phyloP scores from a whole-genome alignment of 371 early-diverging fungal genomes.

The Apophysomyces trapeziformis region DNA sequence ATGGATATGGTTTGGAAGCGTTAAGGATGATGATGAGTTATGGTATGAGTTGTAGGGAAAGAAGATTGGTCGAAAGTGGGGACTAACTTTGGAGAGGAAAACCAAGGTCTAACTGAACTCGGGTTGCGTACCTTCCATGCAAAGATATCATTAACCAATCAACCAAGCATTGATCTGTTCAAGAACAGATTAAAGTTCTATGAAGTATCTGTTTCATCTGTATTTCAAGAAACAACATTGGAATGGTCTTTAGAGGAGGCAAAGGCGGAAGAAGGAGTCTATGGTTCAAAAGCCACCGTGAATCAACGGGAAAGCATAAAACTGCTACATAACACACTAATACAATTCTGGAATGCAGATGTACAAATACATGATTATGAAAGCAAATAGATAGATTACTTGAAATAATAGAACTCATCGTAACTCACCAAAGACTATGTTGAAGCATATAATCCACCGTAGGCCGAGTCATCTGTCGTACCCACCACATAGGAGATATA shows the following conservation, averaged over 20 bases:
- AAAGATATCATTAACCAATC: constrained; percentile 80
- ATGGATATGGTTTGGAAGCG: constrained; percentile 76
- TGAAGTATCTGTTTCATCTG: constrained; percentile 64
- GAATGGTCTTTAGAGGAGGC: constrained; percentile 44
- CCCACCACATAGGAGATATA: constrained; percentile 37
- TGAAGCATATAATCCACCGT: neutral
- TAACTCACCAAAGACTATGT: neutral
- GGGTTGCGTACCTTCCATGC: constrained; percentile 71
- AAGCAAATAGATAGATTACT: neutral
- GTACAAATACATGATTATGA: constrained; percentile 16
- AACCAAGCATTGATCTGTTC: constrained; percentile 75
- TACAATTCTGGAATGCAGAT: constrained; percentile 15
- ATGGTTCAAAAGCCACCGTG: constrained; percentile 36
- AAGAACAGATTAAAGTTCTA: constrained; percentile 68
- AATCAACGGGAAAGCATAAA: constrained; percentile 24
- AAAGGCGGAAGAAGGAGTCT: constrained; percentile 27
- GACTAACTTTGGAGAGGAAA: neutral
- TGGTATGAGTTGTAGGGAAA: constrained; percentile 42
- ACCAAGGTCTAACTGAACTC: constrained; percentile 34
- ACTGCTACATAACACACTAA: neutral
- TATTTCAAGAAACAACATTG: constrained; percentile 82
- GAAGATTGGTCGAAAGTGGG: neutral
- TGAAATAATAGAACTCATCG: constrained; percentile 18
- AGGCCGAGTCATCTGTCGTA: constrained; percentile 24
- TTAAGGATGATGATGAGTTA: constrained; percentile 84